Base-by-base conservation (phyloP, 768 basidiomycete genomes). In the Pisolithus microcarpus region DNA sequence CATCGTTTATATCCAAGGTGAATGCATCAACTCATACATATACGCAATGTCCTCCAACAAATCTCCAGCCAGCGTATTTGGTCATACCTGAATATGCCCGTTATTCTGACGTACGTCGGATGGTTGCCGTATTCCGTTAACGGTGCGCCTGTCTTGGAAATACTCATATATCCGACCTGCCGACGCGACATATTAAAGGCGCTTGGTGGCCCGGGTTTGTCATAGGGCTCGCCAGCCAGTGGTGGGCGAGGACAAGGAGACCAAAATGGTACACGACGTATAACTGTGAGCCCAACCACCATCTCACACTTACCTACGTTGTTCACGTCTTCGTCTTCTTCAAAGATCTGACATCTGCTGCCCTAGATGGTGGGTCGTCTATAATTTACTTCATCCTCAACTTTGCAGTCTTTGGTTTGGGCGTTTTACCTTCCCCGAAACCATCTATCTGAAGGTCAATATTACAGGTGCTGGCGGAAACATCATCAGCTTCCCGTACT, bases 141-240 rank as follows among this genome's bases (percentile, higher is more conserved):
- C 51, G 61, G 44, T 69, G 61, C 57, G 61, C 13, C 21, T 11
- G 16, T 21, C 24, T 37, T 21, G n/a, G 11, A 23, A 8, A 44
- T 7, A 8, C 21, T 40, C 9, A 11, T 31, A 36, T 44, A 34
- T 18, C 31, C 4, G 5, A 34, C 19, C 34, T 34, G 34, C 8
- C 5, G 38, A 37, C 39, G 42, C 34, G 36, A 7, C 44, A 26
- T 26, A n/a, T 21, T 26, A 13, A 30, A 56, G 55, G 55, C 63
- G 53, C 59, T 66, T 78, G 76, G 74, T 77, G 75, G 70, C 73
- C 75, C 6, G 78, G 77, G 52, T 55, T 78, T 43, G 63, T 79
- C 23, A 77, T 81, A 48, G 78, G 79, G 4, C 62, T 74, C 46
- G 61, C 61, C 16, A 71, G 73, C 5, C 77, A 78, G 57, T 77